phyloP scores from a whole-genome alignment of 2,329 filamentous ascomycete genomes.

The Mollisiaceae sp. region DNA sequence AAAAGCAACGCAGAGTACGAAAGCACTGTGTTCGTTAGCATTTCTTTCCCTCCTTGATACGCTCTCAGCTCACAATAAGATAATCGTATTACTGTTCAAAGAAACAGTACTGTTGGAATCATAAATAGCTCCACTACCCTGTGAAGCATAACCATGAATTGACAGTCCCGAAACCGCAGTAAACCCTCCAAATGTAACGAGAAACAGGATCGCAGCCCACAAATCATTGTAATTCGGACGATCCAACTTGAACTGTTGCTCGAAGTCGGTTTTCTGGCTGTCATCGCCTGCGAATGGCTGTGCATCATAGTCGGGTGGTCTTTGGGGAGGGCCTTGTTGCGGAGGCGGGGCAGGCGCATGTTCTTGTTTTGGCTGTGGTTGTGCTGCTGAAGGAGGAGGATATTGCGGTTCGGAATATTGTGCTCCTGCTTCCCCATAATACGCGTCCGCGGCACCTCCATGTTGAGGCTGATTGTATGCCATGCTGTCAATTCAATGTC shows the following conservation, averaged over 20 bases:
- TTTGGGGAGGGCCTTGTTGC: conserved; percentile 26
- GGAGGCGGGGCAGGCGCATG: conserved; percentile 21
- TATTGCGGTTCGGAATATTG: conserved; percentile 6
- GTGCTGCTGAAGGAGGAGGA: conserved; percentile 18
- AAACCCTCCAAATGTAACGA: conserved; percentile 74
- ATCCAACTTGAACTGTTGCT: conserved; percentile 81
- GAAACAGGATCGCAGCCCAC: conserved; percentile 84
- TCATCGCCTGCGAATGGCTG: background rate
- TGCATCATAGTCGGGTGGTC: conserved; percentile 32
- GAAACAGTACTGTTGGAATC: conserved; percentile 62
- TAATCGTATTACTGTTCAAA: conserved; percentile 82
- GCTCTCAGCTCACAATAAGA: conserved; percentile 65
- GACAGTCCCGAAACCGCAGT: conserved; percentile 76
- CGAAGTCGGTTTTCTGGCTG: conserved; percentile 55
- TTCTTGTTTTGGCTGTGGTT: conserved; percentile 24
- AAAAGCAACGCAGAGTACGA: conserved; percentile 75
- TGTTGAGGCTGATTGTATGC: conserved; percentile 35
- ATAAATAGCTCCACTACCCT: conserved; percentile 75
- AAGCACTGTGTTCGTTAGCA: conserved; percentile 49
- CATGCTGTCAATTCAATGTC: conserved; percentile 27
- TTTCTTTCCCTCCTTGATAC: background rate
- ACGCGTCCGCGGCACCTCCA: conserved; percentile 35
- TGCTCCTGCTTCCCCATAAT: conserved; percentile 28
- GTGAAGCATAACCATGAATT: conserved; percentile 72
- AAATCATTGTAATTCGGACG: conserved; percentile 88